Conservation (phyloP, 192 early-diverging fungal species). For the Backusella tuberculispora region DNA sequence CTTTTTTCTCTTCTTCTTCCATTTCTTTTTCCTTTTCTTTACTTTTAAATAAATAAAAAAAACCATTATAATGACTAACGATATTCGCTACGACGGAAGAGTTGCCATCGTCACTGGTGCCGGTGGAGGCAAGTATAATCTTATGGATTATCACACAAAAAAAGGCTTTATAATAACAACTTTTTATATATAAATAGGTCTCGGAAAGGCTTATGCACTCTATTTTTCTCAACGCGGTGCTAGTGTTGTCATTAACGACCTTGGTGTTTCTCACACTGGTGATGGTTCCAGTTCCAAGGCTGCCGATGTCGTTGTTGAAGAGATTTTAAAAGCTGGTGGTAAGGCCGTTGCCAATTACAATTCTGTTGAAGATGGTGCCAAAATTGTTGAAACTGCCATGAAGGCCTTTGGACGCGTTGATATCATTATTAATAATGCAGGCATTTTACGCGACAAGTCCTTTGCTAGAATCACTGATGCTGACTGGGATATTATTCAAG, state of each 20-base stretch:
- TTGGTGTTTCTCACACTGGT: conserved; percentile 79
- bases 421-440: conserved; percentile 97
- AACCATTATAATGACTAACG: conserved; percentile 30
- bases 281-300: conserved; percentile 77
- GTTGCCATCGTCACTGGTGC: conserved; percentile 97
- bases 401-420: conserved; percentile 95
- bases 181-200: conserved; percentile 41
- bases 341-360: conserved; percentile 96
- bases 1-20: conserved; percentile 14
- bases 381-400: conserved; percentile 97
- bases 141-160: not conserved
- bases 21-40: conserved; percentile 4
- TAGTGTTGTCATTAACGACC: conserved; percentile 95
- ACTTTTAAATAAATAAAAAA: not conserved
- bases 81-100: conserved; percentile 76
- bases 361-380: conserved; percentile 96
- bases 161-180: not conserved
- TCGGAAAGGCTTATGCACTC: conserved; percentile 89
- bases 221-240: conserved; percentile 91
- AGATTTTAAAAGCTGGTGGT: conserved; percentile 87
- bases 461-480: conserved; percentile 97
- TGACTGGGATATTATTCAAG: conserved; percentile 95
- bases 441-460: conserved; percentile 96
- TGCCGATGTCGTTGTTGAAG: conserved; percentile 94
- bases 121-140: conserved; percentile 78